phyloP scores from a whole-genome alignment of 768 basidiomycete genomes.

The Lepiota brunneoincarnata region DNA sequence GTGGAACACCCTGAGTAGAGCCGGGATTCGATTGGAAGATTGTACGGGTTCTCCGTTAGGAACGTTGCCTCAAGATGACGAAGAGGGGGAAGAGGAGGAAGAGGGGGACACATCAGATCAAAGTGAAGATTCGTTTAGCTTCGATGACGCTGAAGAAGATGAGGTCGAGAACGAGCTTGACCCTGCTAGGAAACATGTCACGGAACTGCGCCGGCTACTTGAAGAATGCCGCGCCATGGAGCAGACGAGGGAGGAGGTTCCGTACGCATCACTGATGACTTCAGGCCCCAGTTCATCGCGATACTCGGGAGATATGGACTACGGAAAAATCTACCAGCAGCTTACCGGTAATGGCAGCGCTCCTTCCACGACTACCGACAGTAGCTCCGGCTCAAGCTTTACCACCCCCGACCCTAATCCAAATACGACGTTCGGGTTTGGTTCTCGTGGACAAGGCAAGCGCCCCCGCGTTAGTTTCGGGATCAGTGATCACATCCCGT shows the following conservation, averaged over 20 bases:
- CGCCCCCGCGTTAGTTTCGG: conserved; percentile 11
- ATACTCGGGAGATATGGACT: conserved; percentile 8
- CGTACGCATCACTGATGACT: conserved; percentile 21
- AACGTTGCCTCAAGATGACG: conserved; percentile 37
- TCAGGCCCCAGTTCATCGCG: not conserved
- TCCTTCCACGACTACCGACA: not conserved
- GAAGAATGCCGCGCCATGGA: conserved; percentile 56
- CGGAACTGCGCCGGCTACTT: conserved; percentile 46
- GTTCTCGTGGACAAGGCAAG: not conserved
- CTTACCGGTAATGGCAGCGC: conserved; percentile 2
- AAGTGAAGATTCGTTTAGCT: conserved; percentile 20
- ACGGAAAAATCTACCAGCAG: conserved; percentile 4
- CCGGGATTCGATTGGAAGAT: conserved; percentile 66
- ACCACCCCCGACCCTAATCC: not conserved
- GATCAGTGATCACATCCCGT: conserved; percentile 5
- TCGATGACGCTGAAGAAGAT: conserved; percentile 24
- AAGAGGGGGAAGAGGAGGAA: conserved; percentile 28
- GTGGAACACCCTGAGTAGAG: conserved; percentile 51
- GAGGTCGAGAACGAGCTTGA: conserved; percentile 20
- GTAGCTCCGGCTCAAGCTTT: not conserved
- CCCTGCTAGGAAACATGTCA: conserved; percentile 17
- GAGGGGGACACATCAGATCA: conserved; percentile 22
- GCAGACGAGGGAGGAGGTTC: conserved; percentile 37
- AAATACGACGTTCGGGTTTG: not conserved
- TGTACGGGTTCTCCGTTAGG: conserved; percentile 71